These are phyloP conservation scores for Myxozyma neglecta DNA, from an alignment of 805 yeast species.

Conservation along the genomic window DNA sequence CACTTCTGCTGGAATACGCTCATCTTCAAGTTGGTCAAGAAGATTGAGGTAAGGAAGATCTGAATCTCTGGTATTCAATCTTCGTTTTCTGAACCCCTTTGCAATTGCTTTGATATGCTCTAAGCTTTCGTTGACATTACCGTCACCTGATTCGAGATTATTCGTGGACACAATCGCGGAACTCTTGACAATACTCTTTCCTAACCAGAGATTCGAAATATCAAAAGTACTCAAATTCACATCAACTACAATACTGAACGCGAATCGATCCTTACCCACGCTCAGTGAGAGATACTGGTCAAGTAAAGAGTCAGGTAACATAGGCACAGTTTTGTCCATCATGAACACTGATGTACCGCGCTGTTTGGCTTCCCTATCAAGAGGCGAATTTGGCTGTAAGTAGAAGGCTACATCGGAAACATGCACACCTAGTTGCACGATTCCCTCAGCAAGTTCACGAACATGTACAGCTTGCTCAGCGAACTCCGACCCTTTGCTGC, in stretches of 20 bases:
- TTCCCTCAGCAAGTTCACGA: conserved; percentile 57
- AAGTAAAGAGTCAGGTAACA: conserved; percentile 67
- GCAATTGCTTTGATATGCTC: conserved; percentile 45
- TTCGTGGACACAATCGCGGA: conserved; percentile 55
- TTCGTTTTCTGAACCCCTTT: conserved; percentile 65
- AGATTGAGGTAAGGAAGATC: conserved; percentile 56
- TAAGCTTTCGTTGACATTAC: neutral
- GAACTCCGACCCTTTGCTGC: conserved; percentile 56
- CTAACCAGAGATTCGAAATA: conserved; percentile 73
- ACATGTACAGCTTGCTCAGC: conserved; percentile 79
- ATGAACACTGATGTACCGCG: conserved; percentile 85
- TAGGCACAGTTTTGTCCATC: conserved; percentile 69
- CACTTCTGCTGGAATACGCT: conserved; percentile 66
- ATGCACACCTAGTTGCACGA: conserved; percentile 82
- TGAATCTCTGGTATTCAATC: conserved; percentile 54
- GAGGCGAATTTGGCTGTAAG: conserved; percentile 66
- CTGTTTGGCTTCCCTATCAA: conserved; percentile 88
- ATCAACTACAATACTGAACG: conserved; percentile 76
- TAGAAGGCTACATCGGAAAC: conserved; percentile 75
- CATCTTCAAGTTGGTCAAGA: conserved; percentile 82
- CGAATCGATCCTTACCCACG: conserved; percentile 59
- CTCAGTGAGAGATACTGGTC: conserved; percentile 57
- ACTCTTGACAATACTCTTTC: conserved; percentile 70
- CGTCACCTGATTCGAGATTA: conserved; percentile 41
- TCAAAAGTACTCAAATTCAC: conserved; percentile 72